Evolutionary conservation across 805 yeast genomes (phyloP).

Genomic region (Wickerhamiella galacta): DNA sequence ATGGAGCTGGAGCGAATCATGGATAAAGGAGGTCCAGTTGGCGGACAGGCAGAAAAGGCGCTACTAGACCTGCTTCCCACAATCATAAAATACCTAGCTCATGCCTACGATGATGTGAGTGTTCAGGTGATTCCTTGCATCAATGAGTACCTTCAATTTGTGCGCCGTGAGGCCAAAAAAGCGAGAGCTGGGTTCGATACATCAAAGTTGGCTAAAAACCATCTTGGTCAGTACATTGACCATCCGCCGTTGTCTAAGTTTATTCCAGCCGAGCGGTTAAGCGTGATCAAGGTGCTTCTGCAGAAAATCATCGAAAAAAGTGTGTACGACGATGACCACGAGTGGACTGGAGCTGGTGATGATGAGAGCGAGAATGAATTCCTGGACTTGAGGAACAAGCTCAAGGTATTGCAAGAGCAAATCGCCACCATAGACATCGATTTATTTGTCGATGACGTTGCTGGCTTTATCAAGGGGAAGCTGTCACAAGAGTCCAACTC

Average conservation of each 20-base stretch:
- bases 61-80: constrained; percentile 55
- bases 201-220: constrained; percentile 21
- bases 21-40: constrained; percentile 25
- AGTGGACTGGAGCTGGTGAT: constrained; percentile 30
- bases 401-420: constrained; percentile 72
- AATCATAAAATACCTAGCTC: constrained; percentile 49
- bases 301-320: constrained; percentile 58
- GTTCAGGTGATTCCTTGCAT: constrained; percentile 69
- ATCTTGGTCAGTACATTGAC: constrained; percentile 13
- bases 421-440: constrained; percentile 45
- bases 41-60: constrained; percentile 26
- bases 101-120: constrained; percentile 81
- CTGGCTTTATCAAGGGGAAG: constrained; percentile 40
- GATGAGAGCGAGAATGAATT: constrained; percentile 57
- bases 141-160: constrained; percentile 50
- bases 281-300: constrained; percentile 45
- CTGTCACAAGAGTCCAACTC: constrained; percentile 20
- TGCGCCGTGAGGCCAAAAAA: constrained; percentile 35
- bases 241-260: constrained; percentile 18
- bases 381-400: constrained; percentile 54
- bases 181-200: constrained; percentile 25
- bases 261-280: constrained; percentile 25
- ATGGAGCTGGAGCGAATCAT: constrained; percentile 55
- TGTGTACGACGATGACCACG: constrained; percentile 63
- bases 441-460: constrained; percentile 42